phyloP scores from a whole-genome alignment of 2,329 filamentous ascomycete species.

The Diplodia corticola region DNA sequence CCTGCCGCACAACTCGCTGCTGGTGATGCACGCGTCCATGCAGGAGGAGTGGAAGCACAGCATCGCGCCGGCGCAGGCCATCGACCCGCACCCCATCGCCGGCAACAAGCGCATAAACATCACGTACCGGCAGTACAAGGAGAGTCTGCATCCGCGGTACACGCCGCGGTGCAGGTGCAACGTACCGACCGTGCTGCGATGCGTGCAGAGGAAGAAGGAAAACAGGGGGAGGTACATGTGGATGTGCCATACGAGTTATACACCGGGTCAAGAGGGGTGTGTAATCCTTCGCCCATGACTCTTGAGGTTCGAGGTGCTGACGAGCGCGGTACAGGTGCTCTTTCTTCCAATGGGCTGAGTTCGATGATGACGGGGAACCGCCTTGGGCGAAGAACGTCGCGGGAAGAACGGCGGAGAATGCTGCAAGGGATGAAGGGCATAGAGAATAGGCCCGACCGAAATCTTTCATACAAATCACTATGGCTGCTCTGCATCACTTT shows the following conservation, averaged over 20 bases:
- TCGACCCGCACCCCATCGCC: slow-evolving; percentile 82
- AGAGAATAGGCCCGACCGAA: not conserved
- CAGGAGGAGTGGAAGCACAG: slow-evolving; percentile 96
- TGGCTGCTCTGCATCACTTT: not conserved
- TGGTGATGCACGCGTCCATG: slow-evolving; percentile 98
- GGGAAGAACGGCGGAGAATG: not conserved
- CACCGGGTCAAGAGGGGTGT: slow-evolving; percentile 59
- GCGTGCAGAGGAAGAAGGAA: slow-evolving; percentile 75
- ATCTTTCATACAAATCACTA: not conserved
- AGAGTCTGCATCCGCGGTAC: slow-evolving; percentile 70
- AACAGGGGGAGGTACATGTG: slow-evolving; percentile 83
- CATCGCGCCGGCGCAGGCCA: slow-evolving; percentile 70
- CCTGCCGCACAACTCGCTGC: slow-evolving; percentile 87
- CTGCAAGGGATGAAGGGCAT: too few relatives aligned
- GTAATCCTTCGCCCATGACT: slow-evolving; percentile 25
- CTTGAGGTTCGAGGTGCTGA: slow-evolving; percentile 28
- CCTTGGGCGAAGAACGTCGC: slow-evolving; percentile 50
- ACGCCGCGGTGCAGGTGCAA: slow-evolving; percentile 79
- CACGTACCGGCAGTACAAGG: slow-evolving; percentile 86
- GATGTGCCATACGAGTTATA: slow-evolving; percentile 83
- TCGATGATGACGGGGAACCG: slow-evolving; percentile 83
- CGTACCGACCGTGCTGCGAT: slow-evolving; percentile 68
- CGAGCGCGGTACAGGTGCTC: slow-evolving; percentile 56
- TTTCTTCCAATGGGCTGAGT: slow-evolving; percentile 83
- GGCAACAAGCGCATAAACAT: slow-evolving; percentile 85